These are phyloP conservation scores for Fusarium sp. DNA, from an alignment of 2,329 filamentous ascomycete species.

Conservation along the genomic window DNA sequence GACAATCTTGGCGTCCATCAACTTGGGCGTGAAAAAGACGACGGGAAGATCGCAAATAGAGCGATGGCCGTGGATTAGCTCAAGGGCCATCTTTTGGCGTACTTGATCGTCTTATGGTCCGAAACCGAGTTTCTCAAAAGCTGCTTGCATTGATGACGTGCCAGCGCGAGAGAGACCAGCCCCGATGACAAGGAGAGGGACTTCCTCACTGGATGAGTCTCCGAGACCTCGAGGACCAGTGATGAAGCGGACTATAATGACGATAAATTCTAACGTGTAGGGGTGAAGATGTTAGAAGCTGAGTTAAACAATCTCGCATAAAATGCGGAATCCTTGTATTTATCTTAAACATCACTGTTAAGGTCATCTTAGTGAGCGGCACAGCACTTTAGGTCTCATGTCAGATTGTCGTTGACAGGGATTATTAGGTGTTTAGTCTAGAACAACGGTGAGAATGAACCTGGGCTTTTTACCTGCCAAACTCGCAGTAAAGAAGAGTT, in stretches of 20 bases:
- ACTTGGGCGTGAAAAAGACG: constrained; percentile 49
- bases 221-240: constrained; percentile 22
- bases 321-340: background rate
- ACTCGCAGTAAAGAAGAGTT: too few species aligned
- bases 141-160: constrained; percentile 52
- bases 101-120: constrained; percentile 42
- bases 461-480: too few species aligned
- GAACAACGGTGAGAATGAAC: too few species aligned
- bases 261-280: background rate
- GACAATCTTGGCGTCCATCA: constrained; percentile 52
- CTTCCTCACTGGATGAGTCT: constrained; percentile 1
- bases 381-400: background rate
- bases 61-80: constrained; percentile 48
- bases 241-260: constrained; percentile 31
- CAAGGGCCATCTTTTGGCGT: constrained; percentile 47
- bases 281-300: background rate
- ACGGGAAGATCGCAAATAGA: constrained; percentile 48
- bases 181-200: constrained; percentile 42
- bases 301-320: background rate
- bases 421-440: background rate
- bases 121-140: constrained; percentile 47
- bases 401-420: background rate
- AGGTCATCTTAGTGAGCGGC: background rate
- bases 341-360: background rate
- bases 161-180: constrained; percentile 51